A percentile compares a stretch with the other conserved stretches of the same genome.
Evolutionary conservation across 345 rosid species (phyloP).

Genomic region (Pugionium dolabratum): DNA sequence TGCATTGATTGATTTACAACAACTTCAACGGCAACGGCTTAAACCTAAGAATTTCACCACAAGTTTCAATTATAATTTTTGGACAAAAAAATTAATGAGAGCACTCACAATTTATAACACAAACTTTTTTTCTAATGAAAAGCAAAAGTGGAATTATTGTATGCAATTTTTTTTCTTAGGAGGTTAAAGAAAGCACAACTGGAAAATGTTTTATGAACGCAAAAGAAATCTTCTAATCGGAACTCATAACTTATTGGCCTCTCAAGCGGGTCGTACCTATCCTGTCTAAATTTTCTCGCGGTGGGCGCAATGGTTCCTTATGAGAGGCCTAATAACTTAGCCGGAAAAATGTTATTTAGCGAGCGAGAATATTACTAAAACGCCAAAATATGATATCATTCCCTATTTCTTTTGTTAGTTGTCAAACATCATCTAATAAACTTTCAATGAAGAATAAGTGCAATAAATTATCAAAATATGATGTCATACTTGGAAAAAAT

Average conservation of each 20-base stretch:
- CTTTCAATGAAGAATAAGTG: too few relatives aligned
- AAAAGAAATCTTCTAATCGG: neutral
- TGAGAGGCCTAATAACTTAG: too few relatives aligned
- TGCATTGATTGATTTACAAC: constrained; percentile 37
- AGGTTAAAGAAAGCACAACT: neutral
- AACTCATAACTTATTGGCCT: too few relatives aligned
- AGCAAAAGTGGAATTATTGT: neutral
- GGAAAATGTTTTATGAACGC: neutral
- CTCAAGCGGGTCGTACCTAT: too few relatives aligned
- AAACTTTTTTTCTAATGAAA: constrained; percentile 14
- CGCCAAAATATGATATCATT: constrained; percentile 8
- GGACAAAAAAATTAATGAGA: too few relatives aligned
- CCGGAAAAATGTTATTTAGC: neutral
- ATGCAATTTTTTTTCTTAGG: too few relatives aligned
- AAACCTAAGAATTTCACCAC: neutral
- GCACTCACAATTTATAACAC: too few relatives aligned
- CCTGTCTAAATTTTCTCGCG: too few relatives aligned
- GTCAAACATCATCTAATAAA: constrained; percentile 1
- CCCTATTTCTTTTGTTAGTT: neutral
- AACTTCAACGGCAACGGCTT: neutral
- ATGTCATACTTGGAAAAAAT: constrained; percentile 19
- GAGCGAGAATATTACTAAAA: neutral
- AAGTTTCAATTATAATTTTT: neutral
- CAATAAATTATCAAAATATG: constrained; percentile 19
- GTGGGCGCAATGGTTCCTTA: too few relatives aligned